Base-by-base conservation (phyloP, 306 rosid species). In the Dicorynia guianensis region DNA sequence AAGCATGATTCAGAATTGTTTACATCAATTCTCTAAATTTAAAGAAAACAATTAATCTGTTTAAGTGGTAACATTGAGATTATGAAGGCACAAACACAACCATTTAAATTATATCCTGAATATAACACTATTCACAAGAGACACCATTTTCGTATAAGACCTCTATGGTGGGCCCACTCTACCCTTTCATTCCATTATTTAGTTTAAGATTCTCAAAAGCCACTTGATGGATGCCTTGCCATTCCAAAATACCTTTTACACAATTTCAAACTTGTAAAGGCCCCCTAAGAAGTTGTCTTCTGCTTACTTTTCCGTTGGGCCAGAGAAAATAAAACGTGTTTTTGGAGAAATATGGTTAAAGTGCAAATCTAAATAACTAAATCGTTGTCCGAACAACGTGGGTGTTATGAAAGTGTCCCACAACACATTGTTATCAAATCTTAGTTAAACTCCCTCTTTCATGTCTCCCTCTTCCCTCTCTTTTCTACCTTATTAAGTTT, bases 231-330 rank as follows among this genome's bases (percentile, higher is more conserved):
- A 25, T 25, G 30, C 30, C 30, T 25, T 25, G 30, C 30, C 30
- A 25, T 25, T 25, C 47, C 71, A 71, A 84, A 49, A 76, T 74
- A 19, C 83, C 80, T 77, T 83, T 54, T 6, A 14, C 64, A 66
- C 78, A 63, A 82, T 53, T 80, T 74, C 87, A 86, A 86, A 84
- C 81, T 74, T 71, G 67, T 25, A 10, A 17, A 54, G 79, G 84
- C 81, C 54, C 82, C 73, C 40, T 82, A 88, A 66, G 67, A 55
- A 84, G 86, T 85, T 90, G 90, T 86, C 76, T 78, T 76, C 61
- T 63, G 76, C 80, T 81, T 72, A 60, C 84, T 75, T 86, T 77
- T 82, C 72, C 49, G 46, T 47, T 42, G 66, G 67, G 75, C 46
- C 25, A 79, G 9, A 50, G 60, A 39, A 77, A 42, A 30, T 15